Evolutionary conservation across 2,329 filamentous ascomycete genomes (phyloP), one percentile per base, ranked within the genome.

Genomic region (Capronia americana): DNA sequence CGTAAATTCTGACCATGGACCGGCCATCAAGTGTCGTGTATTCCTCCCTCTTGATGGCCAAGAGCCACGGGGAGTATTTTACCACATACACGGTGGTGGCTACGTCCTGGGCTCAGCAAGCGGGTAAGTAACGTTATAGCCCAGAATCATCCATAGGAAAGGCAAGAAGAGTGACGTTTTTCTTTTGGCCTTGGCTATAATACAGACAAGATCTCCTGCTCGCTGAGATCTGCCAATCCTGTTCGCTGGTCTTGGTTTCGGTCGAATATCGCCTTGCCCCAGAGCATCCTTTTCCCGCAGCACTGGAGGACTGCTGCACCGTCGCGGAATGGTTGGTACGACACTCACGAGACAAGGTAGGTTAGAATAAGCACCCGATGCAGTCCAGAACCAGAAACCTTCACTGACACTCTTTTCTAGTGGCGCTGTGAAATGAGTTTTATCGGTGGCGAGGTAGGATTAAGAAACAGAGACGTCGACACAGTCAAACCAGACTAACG

Each of bases 251-350:
- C 20, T 14, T 62, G 28, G 51, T 48, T 4, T 55, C 48, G 23
- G 60, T 62, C n/a, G 60, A 62, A 30, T 62, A 62, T 30, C 60
- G 60, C 51, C 46, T 62, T 28, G 60, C 60, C 12, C 60, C 60
- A 14, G 60, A 62, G 51, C 30, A 41, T 24, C 34, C 34, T 41
- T 46, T 44, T 14, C 60, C 60, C 12, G 51, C 60, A 8, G 44
- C 30, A 2, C 26, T 32, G 28, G 32, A 62, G 11, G 60, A 62
- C 60, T 55, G 50, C 20, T 24, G 54, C 32, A 24, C 54, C 38
- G 60, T 51, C 12, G 48, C 51, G 5, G 20, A 38, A 23, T 62
- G 26, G 32, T 26, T 44, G 4, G n/a, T 62, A 17, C 34, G 5
- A 26, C 28, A 14, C 60, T n/a, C 38, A 3, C 17, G 38, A 44